Evolutionary conservation across 768 basidiomycete species (phyloP), one percentile per base, ranked within the genome.

Genomic region (Termitomyces sp.): DNA sequence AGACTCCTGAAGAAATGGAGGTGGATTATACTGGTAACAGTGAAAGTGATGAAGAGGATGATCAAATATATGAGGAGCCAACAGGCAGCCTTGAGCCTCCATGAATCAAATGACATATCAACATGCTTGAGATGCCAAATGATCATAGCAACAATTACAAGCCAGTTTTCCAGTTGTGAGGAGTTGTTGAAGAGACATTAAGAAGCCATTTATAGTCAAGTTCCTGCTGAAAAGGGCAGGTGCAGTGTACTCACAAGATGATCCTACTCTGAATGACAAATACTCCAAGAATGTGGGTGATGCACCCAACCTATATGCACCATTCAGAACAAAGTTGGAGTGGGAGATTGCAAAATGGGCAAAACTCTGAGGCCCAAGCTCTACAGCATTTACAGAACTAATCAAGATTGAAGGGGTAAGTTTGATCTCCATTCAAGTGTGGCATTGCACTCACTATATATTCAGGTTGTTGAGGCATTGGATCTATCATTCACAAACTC

Each of bases 331-430:
- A 0, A 40, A 69, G 34, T 37, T 75, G 1, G 75, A 78, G 39
- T 79, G 74, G 75, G 73, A 74, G 55, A 22, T 78, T 27, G 76
- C 72, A 2, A 48, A 59, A n/a, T 78, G 78, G 77, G 75, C 73
- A 1, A 79, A 78, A 57, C 57, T 73, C 0, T 62, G 67, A 0
- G 74, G 74, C 0, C 62, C 70, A 0, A 65, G 74, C 5, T 74
- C 77, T 0, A 75, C 73, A 0, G 76, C 76, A 2, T 63, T 79
- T 18, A 59, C 70, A 0, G 75, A 79, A 0, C 56, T 80, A 0
- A 60, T 80, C 6, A 57, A 46, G 1, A 80, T 81, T 55, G 65
- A 73, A 2, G 77, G 71, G 8, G 74, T 77, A 63, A 46, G 73
- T 71, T 39, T n/a, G n/a, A n/a, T n/a, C n/a, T n/a, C n/a, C 5